phyloP scores from a whole-genome alignment of 2,329 filamentous ascomycete species.

The Scedosporium dehoogii region DNA sequence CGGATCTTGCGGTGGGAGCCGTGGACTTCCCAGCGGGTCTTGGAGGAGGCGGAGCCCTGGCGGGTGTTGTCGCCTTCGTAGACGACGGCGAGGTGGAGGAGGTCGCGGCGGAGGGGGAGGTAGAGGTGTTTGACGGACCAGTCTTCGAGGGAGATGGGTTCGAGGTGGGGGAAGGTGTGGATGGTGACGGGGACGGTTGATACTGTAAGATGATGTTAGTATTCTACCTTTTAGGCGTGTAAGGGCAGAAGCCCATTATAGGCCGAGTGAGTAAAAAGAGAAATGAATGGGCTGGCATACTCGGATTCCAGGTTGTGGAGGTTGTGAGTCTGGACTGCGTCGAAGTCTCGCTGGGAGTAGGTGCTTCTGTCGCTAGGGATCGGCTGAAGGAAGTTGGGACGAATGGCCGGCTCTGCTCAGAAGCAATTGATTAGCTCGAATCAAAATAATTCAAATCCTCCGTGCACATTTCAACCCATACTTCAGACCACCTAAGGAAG shows the following conservation, averaged over 20 bases:
- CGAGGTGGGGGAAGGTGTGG: slow-evolving; percentile 81
- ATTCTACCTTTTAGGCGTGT: not conserved
- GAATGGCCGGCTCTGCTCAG: not conserved
- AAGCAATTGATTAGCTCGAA: not conserved
- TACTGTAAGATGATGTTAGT: not conserved
- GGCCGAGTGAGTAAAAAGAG: not conserved
- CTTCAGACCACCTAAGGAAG: not conserved
- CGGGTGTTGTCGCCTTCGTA: slow-evolving; percentile 87
- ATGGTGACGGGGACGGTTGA: slow-evolving; percentile 68
- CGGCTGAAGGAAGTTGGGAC: slow-evolving; percentile 29
- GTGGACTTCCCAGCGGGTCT: slow-evolving; percentile 73
- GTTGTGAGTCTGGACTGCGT: slow-evolving; percentile 19
- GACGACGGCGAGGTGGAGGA: slow-evolving; percentile 83
- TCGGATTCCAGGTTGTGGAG: slow-evolving; percentile 34
- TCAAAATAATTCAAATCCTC: not conserved
- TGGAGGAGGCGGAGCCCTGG: slow-evolving; percentile 74
- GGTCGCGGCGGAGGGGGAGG: slow-evolving; percentile 79
- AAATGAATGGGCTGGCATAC: slow-evolving; percentile 21
- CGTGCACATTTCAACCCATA: not conserved
- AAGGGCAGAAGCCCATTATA: not conserved
- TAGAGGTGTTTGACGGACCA: slow-evolving; percentile 78
- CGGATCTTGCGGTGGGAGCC: slow-evolving; percentile 75
- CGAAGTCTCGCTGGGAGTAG: slow-evolving; percentile 23
- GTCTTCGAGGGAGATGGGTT: slow-evolving; percentile 66
- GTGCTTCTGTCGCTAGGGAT: slow-evolving; percentile 40